Evolutionary conservation across 805 yeast genomes (phyloP), one percentile per base, ranked within the genome.

Genomic region (Pichia scutulata): DNA sequence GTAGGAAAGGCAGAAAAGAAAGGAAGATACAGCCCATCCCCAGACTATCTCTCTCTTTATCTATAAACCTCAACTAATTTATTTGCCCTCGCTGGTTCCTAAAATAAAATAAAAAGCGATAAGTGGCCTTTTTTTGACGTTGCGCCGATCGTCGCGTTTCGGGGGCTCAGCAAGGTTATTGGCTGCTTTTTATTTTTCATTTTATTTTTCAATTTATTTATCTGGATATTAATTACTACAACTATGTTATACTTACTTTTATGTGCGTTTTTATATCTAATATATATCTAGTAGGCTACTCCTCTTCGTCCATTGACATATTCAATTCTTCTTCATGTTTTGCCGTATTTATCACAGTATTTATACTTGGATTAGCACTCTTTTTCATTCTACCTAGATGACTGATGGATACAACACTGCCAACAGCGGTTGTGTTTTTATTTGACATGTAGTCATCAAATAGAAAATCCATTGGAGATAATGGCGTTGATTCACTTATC

Each of bases 401-500:
- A 22, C 9, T 40, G 7, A 19, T 8, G 18, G 37, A 33, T 2
- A 33, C n/a, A 7, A 33, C 19, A 16, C 37, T 33, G 4, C 37
- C 37, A 33, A n/a, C 10, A 33, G 19, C 10, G 10, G 37, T n/a
- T n/a, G n/a, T 7, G 3, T 33, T 33, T n/a, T n/a, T 16, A 40
- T 40, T 23, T 4, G 42, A 22, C 45, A 48, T 39, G 21, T 43
- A 43, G 40, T 48, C 47, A 33, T 65, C 68, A 13, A 63, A 47
- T 13, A 68, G 51, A 47, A 68, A 66, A 47, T 68, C 71, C 45
- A 67, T 66, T 4, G 72, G 72, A 1, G 72, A 66, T 16, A 68
- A 48, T 2, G 72, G 71, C 2, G 69, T 66, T 22, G 58, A 54
- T 44, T 64, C 68, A 37, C 64, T 62, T 21, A 66, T 43, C 49